phyloP scores from a whole-genome alignment of 176 grass and related monocot species.

The Paspalum notatum region DNA sequence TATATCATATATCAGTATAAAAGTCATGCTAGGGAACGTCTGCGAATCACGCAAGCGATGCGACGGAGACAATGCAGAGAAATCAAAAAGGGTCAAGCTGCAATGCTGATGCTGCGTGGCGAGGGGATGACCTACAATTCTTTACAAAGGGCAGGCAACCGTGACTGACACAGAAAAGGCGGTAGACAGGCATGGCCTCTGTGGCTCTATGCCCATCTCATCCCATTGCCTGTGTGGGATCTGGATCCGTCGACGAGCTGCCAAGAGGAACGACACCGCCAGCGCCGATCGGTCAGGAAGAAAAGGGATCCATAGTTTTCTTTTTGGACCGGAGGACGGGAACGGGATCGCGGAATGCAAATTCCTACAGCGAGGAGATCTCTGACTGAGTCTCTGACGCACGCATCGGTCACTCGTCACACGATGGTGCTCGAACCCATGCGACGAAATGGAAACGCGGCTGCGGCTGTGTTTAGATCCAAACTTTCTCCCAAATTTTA shows the following conservation, averaged over 20 bases:
- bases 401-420: no score
- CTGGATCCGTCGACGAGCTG: conserved; percentile 27
- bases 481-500: no score
- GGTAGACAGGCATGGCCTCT: conserved; percentile 5
- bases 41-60: conserved; percentile 25
- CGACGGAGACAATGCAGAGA: background rate
- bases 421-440: no score
- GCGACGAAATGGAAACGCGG: no score
- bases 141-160: background rate
- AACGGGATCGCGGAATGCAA: background rate
- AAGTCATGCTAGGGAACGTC: background rate
- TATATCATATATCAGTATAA: background rate
- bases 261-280: conserved; percentile 7
- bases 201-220: background rate
- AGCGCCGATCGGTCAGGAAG: background rate
- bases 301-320: background rate
- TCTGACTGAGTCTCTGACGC: no score
- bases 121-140: conserved; percentile 4
- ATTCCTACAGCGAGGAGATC: no score
- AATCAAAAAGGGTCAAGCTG: conserved; percentile 3
- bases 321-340: background rate
- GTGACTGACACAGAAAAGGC: conserved; percentile 29
- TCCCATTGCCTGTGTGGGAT: background rate
- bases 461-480: no score
- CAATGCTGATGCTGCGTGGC: background rate